Conservation (phyloP, 2,329 filamentous ascomycete genomes). For the Didymella arachidicola region DNA sequence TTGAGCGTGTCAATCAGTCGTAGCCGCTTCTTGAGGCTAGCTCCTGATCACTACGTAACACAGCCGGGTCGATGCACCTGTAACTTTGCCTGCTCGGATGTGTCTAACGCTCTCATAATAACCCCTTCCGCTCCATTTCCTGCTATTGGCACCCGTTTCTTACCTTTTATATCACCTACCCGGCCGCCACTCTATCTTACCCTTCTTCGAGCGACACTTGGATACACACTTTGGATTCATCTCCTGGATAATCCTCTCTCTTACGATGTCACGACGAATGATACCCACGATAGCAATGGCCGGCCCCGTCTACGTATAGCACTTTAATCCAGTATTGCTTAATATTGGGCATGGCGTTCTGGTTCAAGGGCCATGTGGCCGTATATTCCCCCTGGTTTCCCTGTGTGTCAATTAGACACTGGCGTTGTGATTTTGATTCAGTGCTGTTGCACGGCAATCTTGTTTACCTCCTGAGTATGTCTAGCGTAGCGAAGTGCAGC, state of each 20-base stretch:
- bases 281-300: constrained; percentile 48
- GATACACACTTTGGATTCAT: constrained; percentile 27
- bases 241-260: constrained; percentile 30
- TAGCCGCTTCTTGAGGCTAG: constrained; percentile 13
- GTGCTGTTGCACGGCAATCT: constrained; percentile 20
- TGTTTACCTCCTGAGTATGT: background rate
- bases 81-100: background rate
- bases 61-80: constrained; percentile 3
- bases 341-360: constrained; percentile 29
- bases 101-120: constrained; percentile 10
- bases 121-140: constrained; percentile 19
- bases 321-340: constrained; percentile 34
- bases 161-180: constrained; percentile 19
- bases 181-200: constrained; percentile 16
- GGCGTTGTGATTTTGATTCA: constrained; percentile 23
- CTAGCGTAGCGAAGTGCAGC: background rate
- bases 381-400: constrained; percentile 22
- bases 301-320: constrained; percentile 35
- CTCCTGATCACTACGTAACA: constrained; percentile 12
- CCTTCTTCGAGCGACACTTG: constrained; percentile 22
- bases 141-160: constrained; percentile 21
- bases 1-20: constrained; percentile 19
- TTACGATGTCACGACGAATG: constrained; percentile 50
- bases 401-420: constrained; percentile 19
- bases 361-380: constrained; percentile 25